Conservation (phyloP, 2,329 filamentous ascomycete species). For the Coleophoma crateriformis region DNA sequence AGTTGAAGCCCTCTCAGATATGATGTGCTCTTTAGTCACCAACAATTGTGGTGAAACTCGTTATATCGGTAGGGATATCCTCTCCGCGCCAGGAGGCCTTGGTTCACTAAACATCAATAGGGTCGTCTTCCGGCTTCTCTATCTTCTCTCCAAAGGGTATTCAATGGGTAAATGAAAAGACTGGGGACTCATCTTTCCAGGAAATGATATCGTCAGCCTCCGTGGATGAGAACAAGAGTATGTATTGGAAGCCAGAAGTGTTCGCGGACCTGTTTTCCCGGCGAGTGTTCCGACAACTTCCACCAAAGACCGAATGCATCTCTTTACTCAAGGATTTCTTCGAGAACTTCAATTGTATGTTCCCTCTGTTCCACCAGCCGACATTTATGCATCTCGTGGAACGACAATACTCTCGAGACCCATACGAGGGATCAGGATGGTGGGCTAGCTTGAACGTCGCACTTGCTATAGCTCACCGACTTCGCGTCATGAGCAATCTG, state of each 20-base stretch:
- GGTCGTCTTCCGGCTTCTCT: slow-evolving; percentile 94
- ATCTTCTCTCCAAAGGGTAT: slow-evolving; percentile 98
- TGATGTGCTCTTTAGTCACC: slow-evolving; percentile 98
- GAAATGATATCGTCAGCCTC: slow-evolving; percentile 91
- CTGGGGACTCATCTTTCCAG: slow-evolving; percentile 91
- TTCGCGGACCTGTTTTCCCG: slow-evolving; percentile 89
- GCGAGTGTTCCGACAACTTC: slow-evolving; percentile 76
- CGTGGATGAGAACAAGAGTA: slow-evolving; percentile 91
- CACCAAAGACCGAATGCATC: slow-evolving; percentile 79
- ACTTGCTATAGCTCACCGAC: slow-evolving; percentile 84
- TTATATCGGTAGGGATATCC: slow-evolving; percentile 69
- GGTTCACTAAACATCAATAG: slow-evolving; percentile 36
- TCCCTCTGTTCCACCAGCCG: slow-evolving; percentile 93
- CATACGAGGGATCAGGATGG: slow-evolving; percentile 94
- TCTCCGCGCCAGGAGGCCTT: too few relatives aligned
- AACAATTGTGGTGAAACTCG: slow-evolving; percentile 92
- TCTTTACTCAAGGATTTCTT: slow-evolving; percentile 92
- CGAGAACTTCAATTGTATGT: slow-evolving; percentile 98
- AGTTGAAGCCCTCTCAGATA: slow-evolving; percentile 85
- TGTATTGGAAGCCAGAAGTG: slow-evolving; percentile 96
- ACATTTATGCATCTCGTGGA: slow-evolving; percentile 98
- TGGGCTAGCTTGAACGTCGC: slow-evolving; percentile 96
- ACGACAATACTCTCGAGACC: slow-evolving; percentile 85
- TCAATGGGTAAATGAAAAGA: slow-evolving; percentile 97
- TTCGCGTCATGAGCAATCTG: slow-evolving; percentile 93